Base-by-base conservation (phyloP, 2,329 filamentous ascomycete species). In the Stagonosporopsis cucurbitacearum region DNA sequence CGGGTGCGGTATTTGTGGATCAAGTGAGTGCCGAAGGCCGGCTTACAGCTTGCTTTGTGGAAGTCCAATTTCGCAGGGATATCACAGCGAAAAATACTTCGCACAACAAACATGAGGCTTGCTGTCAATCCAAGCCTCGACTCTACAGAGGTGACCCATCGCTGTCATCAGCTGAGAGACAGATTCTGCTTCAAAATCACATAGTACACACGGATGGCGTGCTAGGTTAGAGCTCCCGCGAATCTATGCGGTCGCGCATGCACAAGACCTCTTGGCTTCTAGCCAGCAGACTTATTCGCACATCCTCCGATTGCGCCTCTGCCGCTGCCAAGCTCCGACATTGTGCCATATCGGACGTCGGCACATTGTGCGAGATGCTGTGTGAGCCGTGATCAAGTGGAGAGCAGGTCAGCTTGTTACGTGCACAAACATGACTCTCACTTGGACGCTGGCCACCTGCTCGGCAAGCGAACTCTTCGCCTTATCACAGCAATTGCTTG, bases 351-450 rank as follows among this genome's bases (percentile, higher is more conserved):
- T 50, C 46, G 13, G 33, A 46, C 28, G 23, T 32, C 17, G 51
- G 26, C 40, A 36, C 35, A 4, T 13, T 36, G 15, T 50, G 22
- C 52, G 41, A 36, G 22, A 36, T 35, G 26, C 23, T 25, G 36
- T 50, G 19, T 49, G 45, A 48, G 23, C 20, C 17, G 48, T 17
- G 44, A 39, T 39, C n/a, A 36, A 25, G 51, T 54, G 44, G 51
- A 49, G 51, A 36, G 32, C 20, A 44, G 13, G 13, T 4, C 41
- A 41, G 46, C 28, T 13, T 41, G 20, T 55, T 50, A 42, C 53
- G 53, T 50, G 52, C 46, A 40, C 32, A 55, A 50, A 50, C 53
- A 50, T 55, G 53, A 50, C 53, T 55, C 53, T 55, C 46, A n/a
- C 8, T 9, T 13, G 26, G 35, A 17, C 30, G 22, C 41, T 41